Base-by-base conservation (phyloP, 306 rosid genomes). In the Lathyrus sativus region DNA sequence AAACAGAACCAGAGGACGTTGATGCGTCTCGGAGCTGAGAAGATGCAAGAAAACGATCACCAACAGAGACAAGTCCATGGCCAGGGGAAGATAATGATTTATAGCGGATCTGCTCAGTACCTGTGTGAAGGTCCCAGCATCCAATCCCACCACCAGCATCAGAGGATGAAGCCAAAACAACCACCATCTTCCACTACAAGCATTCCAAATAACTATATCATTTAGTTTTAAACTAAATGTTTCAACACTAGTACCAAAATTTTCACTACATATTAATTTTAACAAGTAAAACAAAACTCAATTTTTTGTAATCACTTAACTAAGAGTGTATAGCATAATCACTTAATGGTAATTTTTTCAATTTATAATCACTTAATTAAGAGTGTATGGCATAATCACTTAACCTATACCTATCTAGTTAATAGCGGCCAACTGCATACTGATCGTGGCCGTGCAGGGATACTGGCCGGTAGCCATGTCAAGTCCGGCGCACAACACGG, bases 51-150 rank as follows among this genome's bases (percentile, higher is more conserved):
- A 88, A 90, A 19, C 73, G 89, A 14, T 49, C 62, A 56, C 87
- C 92, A 2, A 88, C 84, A 33, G 88, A 77, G 58, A 84, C 75
- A 51, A 95, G 96, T 57, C 95, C 97, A 11, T 84, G 99, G 26
- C 79, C 29, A 3, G 95, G 79, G 46, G 95, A 85, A 11, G 87
- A 78, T 62, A 93, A 88, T 0, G 87, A 68, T 75, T 93, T 93
- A 81, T 78, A 84, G 42, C 95, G 96, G 57, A 82, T 88, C 62
- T 78, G 80, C 70, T 93, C 96, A 4, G 80, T 75, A 22, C 96
- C 97, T 4, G 88, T 84, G 6, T 65, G 75, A 11, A 90, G 85
- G 68, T 90, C 87, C 96, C 95, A 93, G 24, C 99, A 84, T 24
- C 97, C 92, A 17, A 93, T 85, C 14, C 89, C 90, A 0, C 70